Conservation (phyloP, 345 rosid species). For the Ceriops tagal region DNA sequence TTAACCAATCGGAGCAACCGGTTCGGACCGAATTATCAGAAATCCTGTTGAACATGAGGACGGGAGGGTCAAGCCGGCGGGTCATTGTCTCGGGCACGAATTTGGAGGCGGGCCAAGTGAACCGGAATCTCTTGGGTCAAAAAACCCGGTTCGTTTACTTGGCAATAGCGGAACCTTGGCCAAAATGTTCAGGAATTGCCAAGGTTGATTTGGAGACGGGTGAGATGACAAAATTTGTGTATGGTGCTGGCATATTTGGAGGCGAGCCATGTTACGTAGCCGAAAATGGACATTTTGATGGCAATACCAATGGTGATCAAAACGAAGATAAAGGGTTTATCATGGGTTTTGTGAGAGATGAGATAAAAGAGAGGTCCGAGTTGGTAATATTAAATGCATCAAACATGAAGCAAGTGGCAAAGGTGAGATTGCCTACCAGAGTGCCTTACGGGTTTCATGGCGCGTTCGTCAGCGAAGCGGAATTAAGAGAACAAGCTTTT, state of each 20-base stretch:
- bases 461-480: conserved; percentile 45
- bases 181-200: conserved; percentile 59
- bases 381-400: conserved; percentile 46
- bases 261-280: conserved; percentile 62
- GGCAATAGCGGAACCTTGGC: conserved; percentile 83
- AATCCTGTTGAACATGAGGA: conserved; percentile 52
- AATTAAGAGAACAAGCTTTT: conserved; percentile 35
- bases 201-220: conserved; percentile 52
- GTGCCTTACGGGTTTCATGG: conserved; percentile 86
- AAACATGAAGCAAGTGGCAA: conserved; percentile 51
- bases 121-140: conserved; percentile 36
- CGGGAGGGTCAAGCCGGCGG: conserved; percentile 38
- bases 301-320: neutral
- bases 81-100: conserved; percentile 41
- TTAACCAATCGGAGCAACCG: conserved; percentile 38
- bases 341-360: conserved; percentile 59
- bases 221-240: conserved; percentile 35
- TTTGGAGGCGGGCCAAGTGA: conserved; percentile 64
- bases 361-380: conserved; percentile 49
- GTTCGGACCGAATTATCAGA: conserved; percentile 43
- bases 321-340: conserved; percentile 51
- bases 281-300: neutral
- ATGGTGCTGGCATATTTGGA: conserved; percentile 52
- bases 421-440: conserved; percentile 48
- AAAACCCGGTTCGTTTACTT: conserved; percentile 55